These are phyloP conservation scores for Wallacemonas sp. DNA, from an alignment of 208 protist species.

Conservation along the genomic window DNA sequence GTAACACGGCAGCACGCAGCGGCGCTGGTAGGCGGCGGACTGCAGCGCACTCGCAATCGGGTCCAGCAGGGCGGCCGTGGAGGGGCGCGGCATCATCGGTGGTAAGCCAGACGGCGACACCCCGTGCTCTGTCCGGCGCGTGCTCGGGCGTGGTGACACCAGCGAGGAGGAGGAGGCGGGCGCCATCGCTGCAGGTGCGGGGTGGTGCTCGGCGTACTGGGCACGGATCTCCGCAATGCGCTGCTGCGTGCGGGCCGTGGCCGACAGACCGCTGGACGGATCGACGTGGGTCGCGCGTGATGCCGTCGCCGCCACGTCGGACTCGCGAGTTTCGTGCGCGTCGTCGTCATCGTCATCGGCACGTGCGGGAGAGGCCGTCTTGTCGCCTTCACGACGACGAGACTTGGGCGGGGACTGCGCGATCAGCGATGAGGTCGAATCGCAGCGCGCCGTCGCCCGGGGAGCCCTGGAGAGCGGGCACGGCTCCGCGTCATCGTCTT, in stretches of 20 bases:
- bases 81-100: background rate
- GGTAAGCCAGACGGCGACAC: background rate
- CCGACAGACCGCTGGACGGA: background rate
- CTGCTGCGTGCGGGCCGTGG: background rate
- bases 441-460: conserved; percentile 12
- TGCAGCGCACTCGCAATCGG: conserved; percentile 2
- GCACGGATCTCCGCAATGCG: conserved; percentile 13
- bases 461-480: conserved; percentile 19
- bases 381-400: conserved; percentile 5
- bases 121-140: background rate
- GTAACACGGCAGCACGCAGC: conserved; percentile 73
- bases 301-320: background rate
- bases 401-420: conserved; percentile 4
- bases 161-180: background rate
- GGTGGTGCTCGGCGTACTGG: background rate
- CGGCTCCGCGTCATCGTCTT: conserved; percentile 16
- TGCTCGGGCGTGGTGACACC: background rate
- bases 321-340: too few relatives aligned
- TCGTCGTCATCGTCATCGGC: conserved; percentile 4
- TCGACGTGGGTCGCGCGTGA: background rate
- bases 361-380: background rate
- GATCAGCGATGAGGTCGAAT: background rate
- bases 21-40: conserved; percentile 39
- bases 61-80: background rate
- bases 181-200: background rate